Percentiles rank a stretch among this genome's conserved stretches.
Conservation (phyloP, 2,329 filamentous ascomycete species). For the Myriosclerotinia curreyana region DNA sequence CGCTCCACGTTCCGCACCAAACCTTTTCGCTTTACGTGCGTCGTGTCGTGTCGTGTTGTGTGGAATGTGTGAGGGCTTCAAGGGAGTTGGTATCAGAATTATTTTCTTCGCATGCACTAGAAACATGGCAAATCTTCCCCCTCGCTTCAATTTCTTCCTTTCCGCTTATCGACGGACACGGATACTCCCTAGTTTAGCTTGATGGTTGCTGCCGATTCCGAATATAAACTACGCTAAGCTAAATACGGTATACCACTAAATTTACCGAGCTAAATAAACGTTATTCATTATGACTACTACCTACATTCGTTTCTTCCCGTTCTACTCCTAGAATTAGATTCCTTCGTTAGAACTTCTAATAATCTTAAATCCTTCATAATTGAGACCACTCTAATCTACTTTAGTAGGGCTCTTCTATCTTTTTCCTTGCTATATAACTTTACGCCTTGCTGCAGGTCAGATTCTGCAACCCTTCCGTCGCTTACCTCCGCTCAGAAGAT, state of each 20-base stretch:
- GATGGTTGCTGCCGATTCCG: neutral
- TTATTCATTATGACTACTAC: neutral
- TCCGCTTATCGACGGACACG: constrained; percentile 8
- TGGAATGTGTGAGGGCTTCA: neutral
- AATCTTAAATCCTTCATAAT: neutral
- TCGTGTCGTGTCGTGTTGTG: too few relatives aligned
- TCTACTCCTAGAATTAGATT: neutral
- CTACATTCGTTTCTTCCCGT: constrained; percentile 2
- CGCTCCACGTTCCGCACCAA: constrained; percentile 11
- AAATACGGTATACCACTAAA: too few relatives aligned
- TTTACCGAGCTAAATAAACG: neutral
- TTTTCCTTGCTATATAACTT: neutral
- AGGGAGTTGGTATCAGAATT: neutral
- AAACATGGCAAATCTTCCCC: constrained; percentile 16
- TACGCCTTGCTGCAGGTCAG: constrained; percentile 19
- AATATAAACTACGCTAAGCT: neutral
- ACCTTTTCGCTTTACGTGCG: too few relatives aligned
- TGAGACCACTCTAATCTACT: neutral
- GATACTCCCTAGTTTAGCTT: constrained; percentile 7
- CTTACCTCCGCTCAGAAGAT: constrained; percentile 6
- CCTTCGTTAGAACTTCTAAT: neutral
- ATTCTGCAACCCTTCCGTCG: constrained; percentile 13
- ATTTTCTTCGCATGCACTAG: constrained; percentile 3
- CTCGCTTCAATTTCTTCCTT: constrained; percentile 15
- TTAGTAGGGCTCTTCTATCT: neutral